These are phyloP conservation scores for Pseudohalonectria lignicola DNA, from an alignment of 2,329 filamentous ascomycete species.

Conservation along the genomic window DNA sequence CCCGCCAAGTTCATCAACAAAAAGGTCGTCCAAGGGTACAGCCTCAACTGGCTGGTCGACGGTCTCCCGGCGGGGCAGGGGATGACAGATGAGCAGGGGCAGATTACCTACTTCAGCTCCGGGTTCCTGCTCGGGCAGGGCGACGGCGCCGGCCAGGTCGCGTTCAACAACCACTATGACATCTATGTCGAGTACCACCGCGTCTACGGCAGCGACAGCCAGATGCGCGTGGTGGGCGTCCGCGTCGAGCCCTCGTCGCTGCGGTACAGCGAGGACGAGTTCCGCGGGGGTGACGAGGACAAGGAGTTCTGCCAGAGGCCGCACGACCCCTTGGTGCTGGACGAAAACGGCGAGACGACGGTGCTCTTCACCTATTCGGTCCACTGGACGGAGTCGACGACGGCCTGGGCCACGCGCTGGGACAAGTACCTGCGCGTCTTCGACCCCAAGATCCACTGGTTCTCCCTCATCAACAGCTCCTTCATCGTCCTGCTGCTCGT, in stretches of 20 bases:
- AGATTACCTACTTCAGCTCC: conserved; percentile 68
- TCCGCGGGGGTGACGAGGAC: conserved; percentile 53
- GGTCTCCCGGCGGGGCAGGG: conserved; percentile 79
- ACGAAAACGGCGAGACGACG: conserved; percentile 43
- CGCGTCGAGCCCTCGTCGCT: conserved; percentile 73
- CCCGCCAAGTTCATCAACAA: conserved; percentile 71
- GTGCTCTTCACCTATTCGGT: conserved; percentile 90
- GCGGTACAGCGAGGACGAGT: conserved; percentile 44
- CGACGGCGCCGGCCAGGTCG: conserved; percentile 35
- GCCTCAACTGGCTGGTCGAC: conserved; percentile 92
- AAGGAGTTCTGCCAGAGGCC: conserved; percentile 52
- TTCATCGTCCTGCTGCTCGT: conserved; percentile 89
- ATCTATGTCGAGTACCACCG: conserved; percentile 89
- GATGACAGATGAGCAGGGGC: neutral
- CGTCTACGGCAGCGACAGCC: conserved; percentile 51
- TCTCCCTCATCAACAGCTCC: conserved; percentile 91
- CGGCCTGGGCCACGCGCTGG: conserved; percentile 94
- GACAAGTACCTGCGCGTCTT: conserved; percentile 98
- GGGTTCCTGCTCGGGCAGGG: conserved; percentile 69
- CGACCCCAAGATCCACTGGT: conserved; percentile 98
- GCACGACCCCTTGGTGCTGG: conserved; percentile 50
- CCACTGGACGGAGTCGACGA: conserved; percentile 73
- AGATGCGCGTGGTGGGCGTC: conserved; percentile 85
- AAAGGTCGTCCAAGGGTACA: conserved; percentile 76
- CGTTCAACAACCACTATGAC: conserved; percentile 91